Percentiles rank a stretch among this genome's conserved stretches.
Conservation (phyloP, 1,284 basidiomycete species). For the Ustilago xerochloae region DNA sequence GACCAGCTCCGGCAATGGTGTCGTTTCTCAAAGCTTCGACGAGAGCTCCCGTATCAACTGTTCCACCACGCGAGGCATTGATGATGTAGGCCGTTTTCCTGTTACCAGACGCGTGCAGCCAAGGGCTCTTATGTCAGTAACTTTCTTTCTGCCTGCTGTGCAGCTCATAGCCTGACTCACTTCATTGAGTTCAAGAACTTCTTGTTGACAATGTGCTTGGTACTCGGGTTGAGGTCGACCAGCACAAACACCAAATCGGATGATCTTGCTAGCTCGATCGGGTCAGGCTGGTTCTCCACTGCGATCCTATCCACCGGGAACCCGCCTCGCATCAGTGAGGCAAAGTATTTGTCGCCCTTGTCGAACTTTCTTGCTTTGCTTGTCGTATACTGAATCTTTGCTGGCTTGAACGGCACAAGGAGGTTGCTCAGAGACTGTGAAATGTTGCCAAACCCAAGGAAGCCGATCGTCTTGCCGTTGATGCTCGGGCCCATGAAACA, state of each 20-base stretch:
- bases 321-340: slow-evolving; percentile 24
- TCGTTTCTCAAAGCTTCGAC: slow-evolving; percentile 79
- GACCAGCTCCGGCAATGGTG: slow-evolving; percentile 88
- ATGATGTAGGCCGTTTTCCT: slow-evolving; percentile 52
- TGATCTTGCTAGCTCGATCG: slow-evolving; percentile 31
- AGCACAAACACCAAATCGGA: slow-evolving; percentile 72
- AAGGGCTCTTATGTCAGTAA: slow-evolving; percentile 9
- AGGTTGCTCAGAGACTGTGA: slow-evolving; percentile 43
- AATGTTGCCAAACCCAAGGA: slow-evolving; percentile 90
- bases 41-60: slow-evolving; percentile 86
- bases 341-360: slow-evolving; percentile 33
- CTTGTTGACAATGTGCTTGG: slow-evolving; percentile 79
- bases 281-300: slow-evolving; percentile 51
- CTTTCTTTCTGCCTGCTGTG: not conserved
- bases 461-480: slow-evolving; percentile 77
- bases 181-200: slow-evolving; percentile 85
- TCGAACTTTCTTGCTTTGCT: slow-evolving; percentile 51
- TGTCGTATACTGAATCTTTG: slow-evolving; percentile 49
- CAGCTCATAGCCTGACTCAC: slow-evolving; percentile 68
- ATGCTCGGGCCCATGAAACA: slow-evolving; percentile 80
- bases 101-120: not conserved
- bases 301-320: slow-evolving; percentile 28
- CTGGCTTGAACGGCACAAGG: slow-evolving; percentile 50
- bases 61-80: slow-evolving; percentile 70
- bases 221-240: slow-evolving; percentile 80